phyloP scores from a whole-genome alignment of 805 yeast genomes.

The Kodamaea leandrae region DNA sequence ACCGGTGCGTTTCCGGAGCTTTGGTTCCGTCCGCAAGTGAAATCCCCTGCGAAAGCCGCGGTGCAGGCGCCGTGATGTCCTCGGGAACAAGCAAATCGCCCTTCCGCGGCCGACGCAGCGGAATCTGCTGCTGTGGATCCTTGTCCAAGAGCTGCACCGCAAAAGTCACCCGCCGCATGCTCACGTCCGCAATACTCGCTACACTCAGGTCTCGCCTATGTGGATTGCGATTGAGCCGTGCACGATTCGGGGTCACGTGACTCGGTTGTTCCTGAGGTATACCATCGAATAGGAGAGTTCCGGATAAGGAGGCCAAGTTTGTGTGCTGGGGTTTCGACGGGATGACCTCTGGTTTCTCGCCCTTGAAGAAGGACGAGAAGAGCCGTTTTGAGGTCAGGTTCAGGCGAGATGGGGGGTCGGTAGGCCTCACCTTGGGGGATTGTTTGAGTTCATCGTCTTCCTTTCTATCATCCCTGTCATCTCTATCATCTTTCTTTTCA shows the following conservation, averaged over 20 bases:
- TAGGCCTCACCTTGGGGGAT: conserved; percentile 16
- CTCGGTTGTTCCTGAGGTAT: not conserved
- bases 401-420: conserved; percentile 17
- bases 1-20: conserved; percentile 22
- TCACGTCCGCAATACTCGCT: conserved; percentile 25
- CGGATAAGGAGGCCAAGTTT: not conserved
- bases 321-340: not conserved
- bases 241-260: not conserved
- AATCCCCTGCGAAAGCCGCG: conserved; percentile 67
- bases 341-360: not conserved
- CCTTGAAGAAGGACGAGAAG: conserved; percentile 35
- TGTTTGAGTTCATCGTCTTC: not conserved
- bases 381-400: conserved; percentile 22
- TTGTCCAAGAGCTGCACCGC: conserved; percentile 67
- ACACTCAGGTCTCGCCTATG: conserved; percentile 18
- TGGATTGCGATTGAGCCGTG: conserved; percentile 42
- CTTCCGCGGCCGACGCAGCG: conserved; percentile 51
- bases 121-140: conserved; percentile 65
- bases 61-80: conserved; percentile 61
- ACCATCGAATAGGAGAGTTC: not conserved
- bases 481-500: not conserved
- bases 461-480: not conserved
- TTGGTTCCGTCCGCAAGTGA: conserved; percentile 40
- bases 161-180: conserved; percentile 59
- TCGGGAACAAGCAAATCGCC: conserved; percentile 60